Conservation (phyloP, 768 basidiomycete genomes). For the Russula foetens region DNA sequence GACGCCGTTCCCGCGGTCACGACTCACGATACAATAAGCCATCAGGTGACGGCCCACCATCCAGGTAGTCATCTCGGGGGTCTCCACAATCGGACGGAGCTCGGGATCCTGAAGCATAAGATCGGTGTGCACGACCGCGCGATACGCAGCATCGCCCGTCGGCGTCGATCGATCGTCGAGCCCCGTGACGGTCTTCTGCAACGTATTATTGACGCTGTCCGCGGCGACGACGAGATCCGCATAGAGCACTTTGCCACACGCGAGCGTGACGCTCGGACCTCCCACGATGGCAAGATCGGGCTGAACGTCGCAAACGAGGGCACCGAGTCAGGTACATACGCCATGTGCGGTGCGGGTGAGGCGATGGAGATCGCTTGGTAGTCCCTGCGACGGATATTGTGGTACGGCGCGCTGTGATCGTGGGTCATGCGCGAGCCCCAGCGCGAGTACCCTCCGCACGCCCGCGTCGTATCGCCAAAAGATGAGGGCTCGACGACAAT, state of each 20-base stretch:
- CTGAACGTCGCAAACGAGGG: slow-evolving; percentile 27
- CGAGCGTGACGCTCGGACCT: slow-evolving; percentile 29
- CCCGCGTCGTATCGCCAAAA: slow-evolving; percentile 32
- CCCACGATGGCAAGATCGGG: slow-evolving; percentile 23
- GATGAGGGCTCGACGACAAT: slow-evolving; percentile 32
- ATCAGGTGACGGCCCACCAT: slow-evolving; percentile 43
- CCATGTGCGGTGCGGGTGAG: slow-evolving; percentile 25
- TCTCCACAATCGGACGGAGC: slow-evolving; percentile 42
- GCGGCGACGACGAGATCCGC: slow-evolving; percentile 34
- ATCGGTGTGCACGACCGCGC: slow-evolving; percentile 41
- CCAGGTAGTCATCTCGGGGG: slow-evolving; percentile 48
- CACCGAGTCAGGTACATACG: slow-evolving; percentile 28
- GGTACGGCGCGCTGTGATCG: slow-evolving; percentile 33
- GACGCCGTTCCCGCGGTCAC: background rate
- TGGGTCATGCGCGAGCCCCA: slow-evolving; percentile 26
- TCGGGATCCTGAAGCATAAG: no score
- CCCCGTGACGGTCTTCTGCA: slow-evolving; percentile 42
- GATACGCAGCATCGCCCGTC: slow-evolving; percentile 59
- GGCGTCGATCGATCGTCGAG: slow-evolving; percentile 35
- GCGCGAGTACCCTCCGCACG: slow-evolving; percentile 31
- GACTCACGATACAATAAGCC: slow-evolving; percentile 36
- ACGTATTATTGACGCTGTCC: slow-evolving; percentile 39
- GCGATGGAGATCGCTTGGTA: slow-evolving; percentile 34
- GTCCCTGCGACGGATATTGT: slow-evolving; percentile 37
- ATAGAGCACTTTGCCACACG: slow-evolving; percentile 29